Evolutionary conservation across 805 yeast species (phyloP), one percentile per base, ranked within the genome.

Genomic region (Naumovozyma baii): DNA sequence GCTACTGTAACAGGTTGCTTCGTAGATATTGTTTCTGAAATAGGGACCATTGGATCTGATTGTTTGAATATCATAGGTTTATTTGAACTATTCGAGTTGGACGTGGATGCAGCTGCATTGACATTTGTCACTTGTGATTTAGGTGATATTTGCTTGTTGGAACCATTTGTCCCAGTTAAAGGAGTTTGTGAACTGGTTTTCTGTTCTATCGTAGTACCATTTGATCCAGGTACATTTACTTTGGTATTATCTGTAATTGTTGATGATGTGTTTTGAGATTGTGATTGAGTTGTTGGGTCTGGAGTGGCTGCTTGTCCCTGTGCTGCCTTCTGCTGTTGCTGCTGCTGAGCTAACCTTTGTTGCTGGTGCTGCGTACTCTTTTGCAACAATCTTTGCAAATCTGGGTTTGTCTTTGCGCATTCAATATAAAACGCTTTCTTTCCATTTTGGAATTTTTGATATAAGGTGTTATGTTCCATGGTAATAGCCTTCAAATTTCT

Each of bases 11-110:
- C 68, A 7, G 85, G 80, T 3, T 78, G 74, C 43, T 74, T 72
- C 5, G 85, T 76, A 38, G 78, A 72, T 38, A 92, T 67, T 15
- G 73, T 76, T 34, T 72, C 72, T 1, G 95, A 80, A 31, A 90
- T 80, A 1, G 84, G 82, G 28, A 80, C 67, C n/a, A 79, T 70
- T 2, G 86, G 84, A 16, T 63, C 68, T 3, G 73, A 54, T 18
- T 64, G 61, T 43, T 66, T 66, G 52, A 64, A 64, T n/a, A 64
- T 59, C 3, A 50, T 50, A 1, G 57, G 44, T 33, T 52, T 56
- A 25, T 48, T 53, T 4, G 51, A 30, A 13, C 48, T 51, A 13
- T 46, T 46, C 14, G 44, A 46, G 12, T 54, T 54, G 15, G 63
- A 55, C 41, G 51, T 56, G 13, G 68, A 67, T 2, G 76, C 76